A percentile compares a stretch with the other conserved stretches of the same genome.
phyloP scores from a whole-genome alignment of 148 eudicot genomes.

The Pharnaceum exiguum region DNA sequence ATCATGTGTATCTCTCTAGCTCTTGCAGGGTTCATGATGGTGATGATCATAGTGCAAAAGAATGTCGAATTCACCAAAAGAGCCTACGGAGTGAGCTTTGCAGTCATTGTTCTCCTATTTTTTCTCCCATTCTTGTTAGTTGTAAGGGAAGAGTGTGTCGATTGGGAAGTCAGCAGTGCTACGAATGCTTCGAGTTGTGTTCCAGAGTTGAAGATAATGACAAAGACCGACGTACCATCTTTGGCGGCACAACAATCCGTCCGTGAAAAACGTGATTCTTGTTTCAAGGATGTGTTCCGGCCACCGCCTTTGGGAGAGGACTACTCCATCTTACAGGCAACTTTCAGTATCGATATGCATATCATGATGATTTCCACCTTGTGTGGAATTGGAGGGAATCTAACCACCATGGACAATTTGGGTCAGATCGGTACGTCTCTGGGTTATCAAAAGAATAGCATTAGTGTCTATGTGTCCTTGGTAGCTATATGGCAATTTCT shows the following conservation, averaged over 20 bases:
- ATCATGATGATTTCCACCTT: constrained; percentile 21
- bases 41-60: constrained; percentile 17
- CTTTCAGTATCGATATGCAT: constrained; percentile 28
- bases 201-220: constrained; percentile 13
- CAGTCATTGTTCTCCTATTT: constrained; percentile 18
- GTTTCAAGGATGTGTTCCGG: constrained; percentile 15
- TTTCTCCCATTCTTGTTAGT: constrained; percentile 20
- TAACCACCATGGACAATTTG: constrained; percentile 24
- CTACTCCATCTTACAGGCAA: constrained; percentile 28
- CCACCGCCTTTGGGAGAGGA: constrained; percentile 26
- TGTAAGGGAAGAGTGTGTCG: constrained; percentile 16
- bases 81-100: constrained; percentile 20
- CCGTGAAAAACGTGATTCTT: not conserved
- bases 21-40: constrained; percentile 21
- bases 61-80: constrained; percentile 16
- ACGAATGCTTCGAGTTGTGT: not conserved
- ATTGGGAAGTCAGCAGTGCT: constrained; percentile 6
- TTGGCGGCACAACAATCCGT: not conserved
- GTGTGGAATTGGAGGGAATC: constrained; percentile 28
- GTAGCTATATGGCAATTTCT: constrained; percentile 30
- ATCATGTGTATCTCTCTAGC: constrained; percentile 16
- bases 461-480: constrained; percentile 26
- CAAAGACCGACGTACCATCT: not conserved
- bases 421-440: constrained; percentile 28
- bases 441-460: constrained; percentile 25